Evolutionary conservation across 768 basidiomycete species (phyloP).

Genomic region (Termitomyces sp.): DNA sequence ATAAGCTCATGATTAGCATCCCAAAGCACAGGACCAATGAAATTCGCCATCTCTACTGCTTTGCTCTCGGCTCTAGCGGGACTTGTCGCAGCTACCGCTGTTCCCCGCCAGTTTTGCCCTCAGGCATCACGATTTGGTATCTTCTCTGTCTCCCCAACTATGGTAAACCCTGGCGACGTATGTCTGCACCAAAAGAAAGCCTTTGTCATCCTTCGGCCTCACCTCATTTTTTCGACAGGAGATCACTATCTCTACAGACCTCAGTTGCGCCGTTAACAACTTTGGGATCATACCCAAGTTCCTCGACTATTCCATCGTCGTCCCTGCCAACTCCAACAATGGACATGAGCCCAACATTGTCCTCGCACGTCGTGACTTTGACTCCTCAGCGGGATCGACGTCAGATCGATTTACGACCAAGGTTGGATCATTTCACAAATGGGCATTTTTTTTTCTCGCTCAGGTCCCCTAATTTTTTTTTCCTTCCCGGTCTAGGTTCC

Average conservation of each 20-base stretch:
- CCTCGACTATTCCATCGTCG: conserved; percentile 10
- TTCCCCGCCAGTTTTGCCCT: conserved; percentile 4
- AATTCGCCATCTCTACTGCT: conserved; percentile 7
- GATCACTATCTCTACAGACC: conserved; percentile 3
- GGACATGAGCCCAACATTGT: conserved; percentile 10
- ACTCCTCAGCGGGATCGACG: neutral
- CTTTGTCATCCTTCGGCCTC: too few species aligned
- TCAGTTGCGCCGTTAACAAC: conserved; percentile 2
- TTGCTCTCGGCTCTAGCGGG: conserved; percentile 9
- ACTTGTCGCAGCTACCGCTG: neutral
- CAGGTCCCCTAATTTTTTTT: neutral
- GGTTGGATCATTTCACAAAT: neutral
- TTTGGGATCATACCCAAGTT: conserved; percentile 7
- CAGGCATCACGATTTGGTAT: conserved; percentile 9
- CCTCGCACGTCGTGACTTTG: conserved; percentile 8
- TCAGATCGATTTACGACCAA: conserved; percentile 6
- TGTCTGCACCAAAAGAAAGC: neutral
- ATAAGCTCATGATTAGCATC: neutral
- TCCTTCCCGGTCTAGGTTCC: neutral
- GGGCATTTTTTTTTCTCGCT: neutral
- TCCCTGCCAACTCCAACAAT: conserved; percentile 3
- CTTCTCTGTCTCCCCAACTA: conserved; percentile 3
- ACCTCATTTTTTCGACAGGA: neutral
- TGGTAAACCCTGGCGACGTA: conserved; percentile 12
- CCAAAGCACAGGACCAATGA: conserved; percentile 2